These are phyloP conservation scores for Colletotrichum sp. DNA, from an alignment of 2,329 filamentous ascomycete genomes.

Conservation along the genomic window DNA sequence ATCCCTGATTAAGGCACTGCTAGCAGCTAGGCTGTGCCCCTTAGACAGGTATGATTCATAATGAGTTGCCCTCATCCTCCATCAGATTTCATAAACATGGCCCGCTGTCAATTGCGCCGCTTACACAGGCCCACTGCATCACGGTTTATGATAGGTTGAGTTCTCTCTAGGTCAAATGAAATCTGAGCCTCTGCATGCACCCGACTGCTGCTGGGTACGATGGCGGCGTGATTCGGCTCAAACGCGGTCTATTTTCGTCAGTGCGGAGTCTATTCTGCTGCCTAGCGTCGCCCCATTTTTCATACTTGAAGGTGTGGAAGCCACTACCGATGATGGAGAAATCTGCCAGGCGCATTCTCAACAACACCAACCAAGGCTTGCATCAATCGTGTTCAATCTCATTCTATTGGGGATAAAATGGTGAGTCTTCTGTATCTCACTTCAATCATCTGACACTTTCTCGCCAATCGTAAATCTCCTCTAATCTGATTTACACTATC, in stretches of 20 bases:
- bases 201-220: neutral
- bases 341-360: neutral
- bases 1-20: neutral
- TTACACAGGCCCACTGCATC: neutral
- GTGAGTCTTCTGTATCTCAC: neutral
- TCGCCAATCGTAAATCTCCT: fast-evolving
- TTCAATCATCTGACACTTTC: too few relatives aligned
- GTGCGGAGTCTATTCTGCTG: neutral
- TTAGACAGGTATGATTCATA: neutral
- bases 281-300: neutral
- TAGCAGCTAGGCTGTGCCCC: neutral
- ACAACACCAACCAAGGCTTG: neutral
- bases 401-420: fast-evolving
- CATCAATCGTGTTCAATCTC: neutral
- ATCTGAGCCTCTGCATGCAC: neutral
- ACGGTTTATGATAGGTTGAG: neutral
- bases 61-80: neutral
- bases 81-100: neutral
- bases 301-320: neutral
- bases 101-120: neutral
- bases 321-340: neutral
- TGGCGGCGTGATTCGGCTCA: neutral
- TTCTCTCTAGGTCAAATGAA: neutral
- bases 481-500: too few relatives aligned
- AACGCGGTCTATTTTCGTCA: neutral